Base-by-base conservation (phyloP, 176 grass and related monocot genomes). In the Lolium rigidum region DNA sequence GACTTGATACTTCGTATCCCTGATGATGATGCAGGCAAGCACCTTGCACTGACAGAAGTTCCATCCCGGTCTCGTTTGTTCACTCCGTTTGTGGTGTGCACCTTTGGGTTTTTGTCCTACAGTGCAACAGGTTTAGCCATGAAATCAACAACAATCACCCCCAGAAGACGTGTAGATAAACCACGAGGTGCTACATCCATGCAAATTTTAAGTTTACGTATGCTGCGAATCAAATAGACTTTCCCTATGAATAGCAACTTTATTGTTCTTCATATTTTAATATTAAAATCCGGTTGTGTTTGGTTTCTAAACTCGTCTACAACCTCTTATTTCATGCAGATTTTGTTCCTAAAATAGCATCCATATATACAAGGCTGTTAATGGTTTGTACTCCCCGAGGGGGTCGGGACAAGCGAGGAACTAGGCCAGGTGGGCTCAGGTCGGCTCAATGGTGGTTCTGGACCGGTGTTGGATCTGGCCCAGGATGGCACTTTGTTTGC, bases 1-100 rank as follows among this genome's bases (percentile, higher is more conserved):
- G 79, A 82, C 82, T 86, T 93, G 83, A 95, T 88, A 67, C 24
- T 79, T 39, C 88, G 75, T 25, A 97, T 83, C 48, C 52, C 79
- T 78, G 58, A 86, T 43, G 86, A 63, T 63, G 17, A 56, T 10
- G 46, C 0, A 47, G 46, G 9, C 8, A 47, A 47, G 46, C 46
- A 10, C 46, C 46, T 10, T 35, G 31, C 17, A 16, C 65, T 70
- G 61, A 85, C 73, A 76, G 60, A 48, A 25, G 60, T 86, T 35
- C 52, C 64, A 83, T 85, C 71, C 28, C 21, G 44, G 8, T 20
- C 76, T 47, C 47, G 82, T 63, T 85, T 84, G 9, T 65, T 82
- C 26, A 26, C 49, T 57, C 78, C 89, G 85, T 86, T 80, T 80
- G 52, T 80, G 43, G 43, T 51, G 25, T 26, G 44, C 12, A 84